Base-by-base conservation (phyloP, 202 grass and related monocot genomes). In the Eragrostis tef region DNA sequence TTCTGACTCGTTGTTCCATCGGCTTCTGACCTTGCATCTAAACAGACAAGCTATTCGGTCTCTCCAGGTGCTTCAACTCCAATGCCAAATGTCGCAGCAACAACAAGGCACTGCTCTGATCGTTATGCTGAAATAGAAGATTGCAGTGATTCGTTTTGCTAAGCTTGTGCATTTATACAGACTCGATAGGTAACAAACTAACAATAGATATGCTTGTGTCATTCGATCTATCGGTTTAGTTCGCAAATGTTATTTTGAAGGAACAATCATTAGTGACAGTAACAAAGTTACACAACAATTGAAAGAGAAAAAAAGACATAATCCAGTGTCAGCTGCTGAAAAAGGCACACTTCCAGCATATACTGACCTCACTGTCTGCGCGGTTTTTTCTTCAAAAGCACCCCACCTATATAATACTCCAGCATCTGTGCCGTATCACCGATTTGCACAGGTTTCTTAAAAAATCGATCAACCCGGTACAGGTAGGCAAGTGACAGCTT, bases 401-500 rank as follows among this genome's bases (percentile, higher is more conserved):
- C 64, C 58, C 21, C 27, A 71, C 20, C 56, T 6, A 65, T 81
- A 71, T 44, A 65, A 64, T 81, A 85, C 6, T 49, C 57, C 70
- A 66, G 78, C 54, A 77, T 50, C 60, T 53, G 50, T 59, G 34
- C 21, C 73, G 51, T 50, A 89, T 34, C 66, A 51, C 12, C 42
- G 6, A 31, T 57, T 15, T 31, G 29, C 16, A 1, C 31, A 19
- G 62, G 61, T 19, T 83, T 42, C 1, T 51, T 66, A 27, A 60
- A 14, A 74, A 59, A 72, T 36, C 19, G 20, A 51, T 1, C 53
- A 64, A 20, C 11, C 46, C 65, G 8, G 74, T 65, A 77, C 81
- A 88, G 82, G 72, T 67, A 77, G 65, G 78, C 87, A 78, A 73
- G 83, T 42, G 83, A 83, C 79, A 86, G 87, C 67, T 65, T 68